These are phyloP conservation scores for Flaveria trinervia DNA, from an alignment of 129 eudicot species.

Conservation along the genomic window DNA sequence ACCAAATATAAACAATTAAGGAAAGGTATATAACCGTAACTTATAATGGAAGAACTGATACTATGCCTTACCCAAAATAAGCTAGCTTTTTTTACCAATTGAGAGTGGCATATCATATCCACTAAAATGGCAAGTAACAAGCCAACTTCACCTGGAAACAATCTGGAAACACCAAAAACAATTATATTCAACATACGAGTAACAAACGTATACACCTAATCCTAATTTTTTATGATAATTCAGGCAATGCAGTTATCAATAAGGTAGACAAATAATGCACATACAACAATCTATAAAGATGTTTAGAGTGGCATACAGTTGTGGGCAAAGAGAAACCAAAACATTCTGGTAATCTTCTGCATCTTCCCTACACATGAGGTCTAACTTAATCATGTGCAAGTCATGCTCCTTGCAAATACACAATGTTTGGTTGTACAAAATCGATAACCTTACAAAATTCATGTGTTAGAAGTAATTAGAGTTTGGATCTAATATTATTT, in stretches of 20 bases:
- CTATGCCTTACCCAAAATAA: too few species aligned
- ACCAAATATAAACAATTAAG: too few species aligned
- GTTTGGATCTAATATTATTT: too few species aligned
- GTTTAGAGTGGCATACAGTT: constrained; percentile 54
- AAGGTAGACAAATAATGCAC: too few species aligned
- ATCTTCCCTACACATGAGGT: constrained; percentile 53
- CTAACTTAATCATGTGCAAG: constrained; percentile 62
- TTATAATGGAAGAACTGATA: too few species aligned
- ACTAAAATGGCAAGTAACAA: not conserved
- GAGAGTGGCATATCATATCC: not conserved
- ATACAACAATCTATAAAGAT: not conserved
- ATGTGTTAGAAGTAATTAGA: too few species aligned
- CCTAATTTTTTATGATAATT: not conserved
- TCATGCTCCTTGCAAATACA: too few species aligned
- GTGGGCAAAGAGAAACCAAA: constrained; percentile 66
- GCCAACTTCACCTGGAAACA: not conserved
- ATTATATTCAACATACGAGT: constrained; percentile 5
- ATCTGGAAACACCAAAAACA: not conserved
- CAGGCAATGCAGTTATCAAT: not conserved
- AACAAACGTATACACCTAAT: not conserved
- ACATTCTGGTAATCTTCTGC: constrained; percentile 53
- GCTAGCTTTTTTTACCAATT: too few species aligned
- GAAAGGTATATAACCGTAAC: too few species aligned
- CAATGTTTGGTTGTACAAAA: too few species aligned
- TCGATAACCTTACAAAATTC: too few species aligned